Evolutionary conservation across 495 filamentous ascomycete genomes (phyloP), one percentile per base, ranked within the genome.

Genomic region (Aspergillus biplanus): DNA sequence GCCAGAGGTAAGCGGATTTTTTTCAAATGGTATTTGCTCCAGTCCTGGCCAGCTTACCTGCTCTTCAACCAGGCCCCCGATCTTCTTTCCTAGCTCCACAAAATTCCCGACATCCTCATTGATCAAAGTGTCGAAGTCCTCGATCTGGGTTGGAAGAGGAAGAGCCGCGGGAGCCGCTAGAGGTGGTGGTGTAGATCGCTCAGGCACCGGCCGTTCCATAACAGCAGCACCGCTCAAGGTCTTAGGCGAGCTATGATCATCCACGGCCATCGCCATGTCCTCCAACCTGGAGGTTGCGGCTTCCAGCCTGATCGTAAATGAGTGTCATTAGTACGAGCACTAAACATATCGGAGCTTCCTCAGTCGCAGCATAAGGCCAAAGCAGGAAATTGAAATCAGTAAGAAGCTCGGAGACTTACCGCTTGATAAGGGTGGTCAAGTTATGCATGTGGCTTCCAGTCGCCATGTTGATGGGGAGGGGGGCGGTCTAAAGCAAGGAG

Each of bases 201-300:
- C 73, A 32, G 78, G 77, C 56, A 78, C 75, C 55, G 73, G 71
- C 11, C 73, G 72, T 12, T 80, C 69, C 48, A 80, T 65, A 21
- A 83, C 65, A 11, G 78, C 72, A 34, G 77, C 65, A 27, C 71
- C 71, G 65, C 77, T 77, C 42, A 77, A 65, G 47, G 72, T 76
- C 67, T 83, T 83, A 33, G 85, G 75, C 13, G 82, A 72, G 60
- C 88, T 85, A 67, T 83, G 69, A 34, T 74, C 76, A 60, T 82
- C 83, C 55, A 90, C 81, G 32, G 89, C 86, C 67, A 90, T 87
- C 21, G 93, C 93, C 71, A 98, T 95, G 75, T 99, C 95, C 82
- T 99, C 95, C 62, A 99, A 85, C 63, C 96, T 88, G 66, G 92
- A 93, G 65, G 95, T 98, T 46, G 95, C 95, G 72, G 95, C 95